Percentiles rank a stretch among this genome's conserved stretches.
Evolutionary conservation across 805 yeast genomes (phyloP).

Genomic region (Yarrowia sp.): DNA sequence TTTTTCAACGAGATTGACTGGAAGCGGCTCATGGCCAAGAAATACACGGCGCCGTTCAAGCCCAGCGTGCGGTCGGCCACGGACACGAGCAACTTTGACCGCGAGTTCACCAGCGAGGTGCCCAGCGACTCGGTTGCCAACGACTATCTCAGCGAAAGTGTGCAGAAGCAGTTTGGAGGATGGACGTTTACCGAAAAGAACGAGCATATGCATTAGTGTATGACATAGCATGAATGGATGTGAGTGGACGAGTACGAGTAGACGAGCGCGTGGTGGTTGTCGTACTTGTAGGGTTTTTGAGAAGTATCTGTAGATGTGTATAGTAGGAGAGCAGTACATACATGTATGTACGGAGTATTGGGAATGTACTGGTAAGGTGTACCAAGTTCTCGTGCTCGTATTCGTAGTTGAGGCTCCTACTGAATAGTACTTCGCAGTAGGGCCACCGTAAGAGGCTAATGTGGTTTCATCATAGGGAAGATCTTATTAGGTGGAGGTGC

Average conservation of each 20-base stretch:
- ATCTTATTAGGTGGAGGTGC: too few species aligned
- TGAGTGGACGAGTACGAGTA: neutral
- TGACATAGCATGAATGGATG: constrained; percentile 28
- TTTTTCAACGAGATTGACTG: constrained; percentile 92
- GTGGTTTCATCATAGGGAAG: too few species aligned
- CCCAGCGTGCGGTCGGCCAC: constrained; percentile 85
- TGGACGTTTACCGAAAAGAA: constrained; percentile 76
- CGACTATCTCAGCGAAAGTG: constrained; percentile 87
- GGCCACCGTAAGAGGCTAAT: too few species aligned
- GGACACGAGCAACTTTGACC: constrained; percentile 90
- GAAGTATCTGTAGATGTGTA: too few species aligned
- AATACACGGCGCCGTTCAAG: constrained; percentile 93
- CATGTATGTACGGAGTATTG: too few species aligned
- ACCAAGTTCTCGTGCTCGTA: too few species aligned
- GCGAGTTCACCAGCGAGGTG: constrained; percentile 83
- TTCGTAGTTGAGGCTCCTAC: too few species aligned
- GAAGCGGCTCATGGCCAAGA: constrained; percentile 80
- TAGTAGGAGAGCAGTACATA: too few species aligned
- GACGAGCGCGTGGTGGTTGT: too few species aligned
- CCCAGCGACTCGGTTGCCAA: constrained; percentile 97
- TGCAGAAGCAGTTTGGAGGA: constrained; percentile 98
- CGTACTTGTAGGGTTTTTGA: too few species aligned
- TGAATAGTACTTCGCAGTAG: too few species aligned
- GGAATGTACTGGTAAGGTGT: too few species aligned
- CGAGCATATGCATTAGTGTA: constrained; percentile 36